Base-by-base conservation (phyloP, 306 rosid genomes). In the Vachellia collinsii region DNA sequence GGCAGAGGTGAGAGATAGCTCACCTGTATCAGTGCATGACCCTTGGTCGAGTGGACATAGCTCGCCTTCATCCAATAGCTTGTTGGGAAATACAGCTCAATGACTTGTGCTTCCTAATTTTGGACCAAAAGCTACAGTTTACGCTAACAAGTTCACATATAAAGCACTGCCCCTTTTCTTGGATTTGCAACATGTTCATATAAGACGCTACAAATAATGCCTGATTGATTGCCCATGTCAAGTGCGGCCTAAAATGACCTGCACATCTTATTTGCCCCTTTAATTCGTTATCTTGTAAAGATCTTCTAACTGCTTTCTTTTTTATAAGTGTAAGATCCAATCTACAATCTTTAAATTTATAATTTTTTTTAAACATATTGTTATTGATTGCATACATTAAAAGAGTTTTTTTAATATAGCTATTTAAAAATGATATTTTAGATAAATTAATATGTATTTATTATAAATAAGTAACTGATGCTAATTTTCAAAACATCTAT, bases 41-140 rank as follows among this genome's bases (percentile, higher is more conserved):
- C 97, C 93, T 75, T 96, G 99, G 99, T 86, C 91, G 11, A 96
- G 98, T 87, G 93, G 87, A 78, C 93, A 85, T 10, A 93, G 99
- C 89, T 93, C 99, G 56, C 97, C 98, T 81, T 93, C 99, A 80
- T 54, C 97, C 70, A 96, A 88, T 82, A 92, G 97, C 86, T 88
- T 96, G 83, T 83, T 96, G 91, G 94, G 91, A 61, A 93, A 91
- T 53, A 89, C 82, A 38, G 82, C 83, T 58, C 90, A 78, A 51
- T 93, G 91, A 92, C 89, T 46, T 29, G 1, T 12, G 8, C n/a
- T 62, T 62, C 14, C 39, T 23, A 61, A 61, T 25, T 8, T n/a
- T 56, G 61, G 23, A n/a, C 8, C 4, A n/a, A 19, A 19, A 54
- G 62, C 62, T 8, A 8, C 29, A 20, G 12, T 20, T n/a, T n/a